Percentiles rank a stretch among this genome's conserved stretches.
phyloP scores from a whole-genome alignment of 208 protist species.

The Trichomonas tenax region DNA sequence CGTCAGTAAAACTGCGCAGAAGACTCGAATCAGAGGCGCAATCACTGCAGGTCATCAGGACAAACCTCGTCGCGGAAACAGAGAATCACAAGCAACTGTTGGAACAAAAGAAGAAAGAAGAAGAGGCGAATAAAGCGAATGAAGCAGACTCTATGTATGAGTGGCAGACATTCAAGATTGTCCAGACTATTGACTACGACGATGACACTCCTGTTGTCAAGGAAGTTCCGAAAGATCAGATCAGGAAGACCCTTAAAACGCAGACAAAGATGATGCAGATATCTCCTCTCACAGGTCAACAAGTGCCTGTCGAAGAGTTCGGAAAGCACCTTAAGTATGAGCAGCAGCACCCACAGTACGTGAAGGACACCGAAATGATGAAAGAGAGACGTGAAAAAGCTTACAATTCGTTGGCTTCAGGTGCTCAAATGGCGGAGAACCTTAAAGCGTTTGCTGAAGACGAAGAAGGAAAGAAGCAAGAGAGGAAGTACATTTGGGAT shows the following conservation, averaged over 20 bases:
- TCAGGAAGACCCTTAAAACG: not conserved
- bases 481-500: not conserved
- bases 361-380: not conserved
- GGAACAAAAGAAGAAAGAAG: conserved; percentile 14
- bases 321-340: not conserved
- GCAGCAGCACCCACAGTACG: not conserved
- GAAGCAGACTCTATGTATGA: not conserved
- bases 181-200: not conserved
- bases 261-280: not conserved
- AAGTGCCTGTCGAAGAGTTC: not conserved
- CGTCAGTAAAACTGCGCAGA: not conserved
- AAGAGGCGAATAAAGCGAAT: not conserved
- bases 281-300: not conserved
- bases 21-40: not conserved
- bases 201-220: not conserved
- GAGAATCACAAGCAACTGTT: not conserved
- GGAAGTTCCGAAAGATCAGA: not conserved
- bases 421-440: not conserved
- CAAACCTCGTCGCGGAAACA: not conserved
- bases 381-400: not conserved
- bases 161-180: not conserved
- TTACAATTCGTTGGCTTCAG: not conserved
- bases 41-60: not conserved
- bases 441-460: not conserved
- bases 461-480: not conserved